Evolutionary conservation across 371 early-diverging fungal species (phyloP), one percentile per base, ranked within the genome.

Genomic region (Mucor indicus): DNA sequence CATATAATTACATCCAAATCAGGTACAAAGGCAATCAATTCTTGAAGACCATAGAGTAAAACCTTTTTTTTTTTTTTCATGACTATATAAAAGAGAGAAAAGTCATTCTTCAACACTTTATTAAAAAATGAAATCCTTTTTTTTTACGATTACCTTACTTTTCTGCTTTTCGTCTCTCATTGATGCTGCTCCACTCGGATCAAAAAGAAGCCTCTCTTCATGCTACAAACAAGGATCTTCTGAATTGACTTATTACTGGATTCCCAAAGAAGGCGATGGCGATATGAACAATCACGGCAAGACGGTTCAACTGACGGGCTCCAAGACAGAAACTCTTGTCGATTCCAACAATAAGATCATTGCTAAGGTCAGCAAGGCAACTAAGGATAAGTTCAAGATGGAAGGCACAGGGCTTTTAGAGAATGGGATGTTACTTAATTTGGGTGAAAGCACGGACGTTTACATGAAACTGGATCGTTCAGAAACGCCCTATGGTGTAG

Each of bases 311-410:
- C 42, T 66, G 24, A 45, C 37, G 16, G 66, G 66, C 20, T 11
- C 43, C 10, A 54, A 53, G 17, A 42, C 9, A 8, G 32, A 38
- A 8, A 19, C 31, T 1, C 29, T 66, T 4, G 57, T 58, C 25
- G 52, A 57, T 9, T 21, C 15, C 1, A 38, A 32, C 15, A 57
- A 57, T 16, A 16, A 38, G 8, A 38, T 44, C 2, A 61, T 61
- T 45, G 58, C 62, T n/a, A 57, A 57, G 16, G 66, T 66, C 1
- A 41, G 51, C 36, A 44, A 57, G 23, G 42, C 23, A 2, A 65
- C 62, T 2, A 61, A 51, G 22, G 57, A 53, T 39, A 61, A 66
- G 55, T 66, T 60, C 20, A 62, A 62, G 52, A 66, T 66, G 66
- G 62, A 66, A 41, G 62, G 66, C 16, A 66, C 66, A 36, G 61